phyloP scores from a whole-genome alignment of 345 rosid genomes.

The Noccaea caerulescens region DNA sequence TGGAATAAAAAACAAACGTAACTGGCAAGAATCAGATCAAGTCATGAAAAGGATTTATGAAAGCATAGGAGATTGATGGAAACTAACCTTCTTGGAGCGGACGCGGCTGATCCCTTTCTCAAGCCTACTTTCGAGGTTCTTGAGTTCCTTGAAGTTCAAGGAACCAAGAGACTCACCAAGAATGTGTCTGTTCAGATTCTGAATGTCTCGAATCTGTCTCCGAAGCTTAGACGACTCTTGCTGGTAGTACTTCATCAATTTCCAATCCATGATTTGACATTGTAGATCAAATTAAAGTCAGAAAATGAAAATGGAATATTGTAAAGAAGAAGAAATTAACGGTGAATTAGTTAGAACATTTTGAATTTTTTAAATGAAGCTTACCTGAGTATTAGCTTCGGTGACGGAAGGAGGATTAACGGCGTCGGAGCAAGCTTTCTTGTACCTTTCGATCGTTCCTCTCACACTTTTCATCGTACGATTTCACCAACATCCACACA shows the following conservation, averaged over 20 bases:
- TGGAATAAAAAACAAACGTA: constrained; percentile 1
- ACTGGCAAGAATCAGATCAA: constrained; percentile 25
- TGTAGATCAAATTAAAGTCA: background rate
- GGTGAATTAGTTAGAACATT: background rate
- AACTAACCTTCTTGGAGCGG: constrained; percentile 78
- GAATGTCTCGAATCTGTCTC: constrained; percentile 71
- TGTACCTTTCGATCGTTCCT: constrained; percentile 89
- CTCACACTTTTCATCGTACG: constrained; percentile 59
- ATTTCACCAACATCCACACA: constrained; percentile 8
- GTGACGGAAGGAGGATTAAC: constrained; percentile 63
- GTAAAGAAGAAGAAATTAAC: background rate
- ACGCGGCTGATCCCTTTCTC: constrained; percentile 88
- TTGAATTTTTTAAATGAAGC: background rate
- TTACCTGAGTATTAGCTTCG: constrained; percentile 89
- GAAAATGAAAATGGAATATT: background rate
- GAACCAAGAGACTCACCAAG: constrained; percentile 79
- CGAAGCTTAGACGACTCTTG: constrained; percentile 88
- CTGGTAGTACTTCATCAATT: constrained; percentile 66
- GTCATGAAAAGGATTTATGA: background rate
- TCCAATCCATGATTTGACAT: background rate
- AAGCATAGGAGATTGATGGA: background rate
- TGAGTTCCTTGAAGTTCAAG: constrained; percentile 70
- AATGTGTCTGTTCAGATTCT: constrained; percentile 78
- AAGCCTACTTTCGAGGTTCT: constrained; percentile 67
- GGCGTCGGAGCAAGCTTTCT: constrained; percentile 70